phyloP scores from a whole-genome alignment of 768 basidiomycete genomes.

The Tylopilus felleus region DNA sequence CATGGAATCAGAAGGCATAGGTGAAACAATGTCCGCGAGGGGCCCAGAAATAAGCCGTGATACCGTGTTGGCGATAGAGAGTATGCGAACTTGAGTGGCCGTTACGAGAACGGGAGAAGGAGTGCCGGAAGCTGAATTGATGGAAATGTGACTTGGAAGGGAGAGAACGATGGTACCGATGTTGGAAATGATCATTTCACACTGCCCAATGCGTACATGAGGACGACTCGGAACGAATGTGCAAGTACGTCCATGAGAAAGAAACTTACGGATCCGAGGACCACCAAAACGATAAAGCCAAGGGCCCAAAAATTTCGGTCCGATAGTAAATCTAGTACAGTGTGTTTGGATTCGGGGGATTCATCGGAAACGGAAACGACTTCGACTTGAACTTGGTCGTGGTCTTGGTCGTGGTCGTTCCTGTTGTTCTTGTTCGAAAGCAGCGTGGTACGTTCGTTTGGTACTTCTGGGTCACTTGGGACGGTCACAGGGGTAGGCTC shows the following conservation, averaged over 20 bases:
- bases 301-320: slow-evolving; percentile 67
- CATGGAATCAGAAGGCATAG: slow-evolving; percentile 44
- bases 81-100: slow-evolving; percentile 62
- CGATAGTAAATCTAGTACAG: slow-evolving; percentile 43
- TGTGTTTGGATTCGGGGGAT: slow-evolving; percentile 12
- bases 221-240: not conserved
- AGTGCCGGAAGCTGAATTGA: slow-evolving; percentile 7
- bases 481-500: not conserved
- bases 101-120: slow-evolving; percentile 38
- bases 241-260: no score
- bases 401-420: slow-evolving; percentile 5
- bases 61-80: slow-evolving; percentile 69
- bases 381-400: slow-evolving; percentile 15
- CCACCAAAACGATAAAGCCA: slow-evolving; percentile 44
- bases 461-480: slow-evolving; percentile 16
- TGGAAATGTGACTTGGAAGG: slow-evolving; percentile 38
- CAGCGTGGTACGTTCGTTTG: slow-evolving; percentile 30
- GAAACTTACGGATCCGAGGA: slow-evolving; percentile 65
- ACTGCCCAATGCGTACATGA: slow-evolving; percentile 35
- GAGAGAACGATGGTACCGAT: slow-evolving; percentile 74
- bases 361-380: slow-evolving; percentile 27
- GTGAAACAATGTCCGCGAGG: slow-evolving; percentile 70
- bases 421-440: slow-evolving; percentile 26
- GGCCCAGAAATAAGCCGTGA: slow-evolving; percentile 67
- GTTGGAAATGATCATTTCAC: slow-evolving; percentile 82